These are phyloP conservation scores for Takakia lepidozioides DNA, from an alignment of 225 moss, liverwort and hornwort species.

Conservation along the genomic window DNA sequence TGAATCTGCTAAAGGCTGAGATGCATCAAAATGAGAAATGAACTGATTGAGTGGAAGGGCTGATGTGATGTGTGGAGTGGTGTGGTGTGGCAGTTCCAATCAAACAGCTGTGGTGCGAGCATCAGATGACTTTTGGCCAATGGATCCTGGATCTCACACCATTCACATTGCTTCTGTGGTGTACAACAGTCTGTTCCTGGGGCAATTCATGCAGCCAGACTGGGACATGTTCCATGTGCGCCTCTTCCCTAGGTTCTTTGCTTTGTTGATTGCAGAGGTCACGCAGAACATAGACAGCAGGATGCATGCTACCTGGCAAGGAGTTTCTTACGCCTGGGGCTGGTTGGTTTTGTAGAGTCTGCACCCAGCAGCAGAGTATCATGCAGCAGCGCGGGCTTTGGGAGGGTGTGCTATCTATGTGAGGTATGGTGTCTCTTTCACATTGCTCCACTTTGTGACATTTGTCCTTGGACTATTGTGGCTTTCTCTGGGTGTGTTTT, in stretches of 20 bases:
- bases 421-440: too few species aligned
- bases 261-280: too few species aligned
- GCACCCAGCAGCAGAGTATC: conserved; percentile 92
- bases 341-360: conserved; percentile 47
- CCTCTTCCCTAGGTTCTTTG: too few species aligned
- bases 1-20: too few species aligned
- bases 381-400: conserved; percentile 91
- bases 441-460: too few species aligned
- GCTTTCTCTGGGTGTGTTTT: too few species aligned
- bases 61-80: too few species aligned
- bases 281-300: too few species aligned
- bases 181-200: conserved; percentile 87
- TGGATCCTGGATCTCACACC: conserved; percentile 93
- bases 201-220: conserved; percentile 96
- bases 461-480: too few species aligned
- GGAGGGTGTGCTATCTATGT: conserved; percentile 95
- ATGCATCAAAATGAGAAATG: too few species aligned
- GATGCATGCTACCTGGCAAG: background rate
- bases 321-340: background rate
- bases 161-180: conserved; percentile 96
- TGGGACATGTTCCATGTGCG: conserved; percentile 99
- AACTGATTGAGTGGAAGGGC: too few species aligned
- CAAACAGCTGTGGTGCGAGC: conserved; percentile 89
- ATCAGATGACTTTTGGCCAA: conserved; percentile 97
- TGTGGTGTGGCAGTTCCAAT: conserved; percentile 57